A percentile compares a stretch with the other conserved stretches of the same genome.
Conservation (phyloP, 257 asterid genomes). For the Scutellaria galericulata region DNA sequence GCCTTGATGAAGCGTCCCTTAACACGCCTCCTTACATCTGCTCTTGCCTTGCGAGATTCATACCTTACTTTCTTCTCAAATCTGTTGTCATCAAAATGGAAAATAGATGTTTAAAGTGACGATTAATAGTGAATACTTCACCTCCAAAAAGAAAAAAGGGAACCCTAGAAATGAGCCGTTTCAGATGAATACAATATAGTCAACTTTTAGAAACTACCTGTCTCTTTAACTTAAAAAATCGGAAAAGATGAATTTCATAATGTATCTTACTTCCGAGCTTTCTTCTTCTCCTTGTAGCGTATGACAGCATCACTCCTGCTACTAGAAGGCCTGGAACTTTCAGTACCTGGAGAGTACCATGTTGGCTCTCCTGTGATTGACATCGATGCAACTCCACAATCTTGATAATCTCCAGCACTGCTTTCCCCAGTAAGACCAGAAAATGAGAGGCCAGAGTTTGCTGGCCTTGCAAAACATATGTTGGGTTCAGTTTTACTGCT, state of each 20-base stretch:
- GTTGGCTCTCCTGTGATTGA: slow-evolving; percentile 71
- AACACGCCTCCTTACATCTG: slow-evolving; percentile 92
- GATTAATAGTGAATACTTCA: background rate
- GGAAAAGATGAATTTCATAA: background rate
- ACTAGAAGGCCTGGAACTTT: slow-evolving; percentile 59
- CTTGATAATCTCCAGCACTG: slow-evolving; percentile 68
- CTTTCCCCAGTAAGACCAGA: slow-evolving; percentile 74
- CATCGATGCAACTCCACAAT: slow-evolving; percentile 70
- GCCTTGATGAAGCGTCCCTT: slow-evolving; percentile 97
- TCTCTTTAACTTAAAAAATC: background rate
- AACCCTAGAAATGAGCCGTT: background rate
- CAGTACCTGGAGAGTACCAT: slow-evolving; percentile 70
- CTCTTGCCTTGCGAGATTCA: slow-evolving; percentile 93
- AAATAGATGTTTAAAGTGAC: background rate
- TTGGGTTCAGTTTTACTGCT: slow-evolving; percentile 89
- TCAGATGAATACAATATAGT: background rate
- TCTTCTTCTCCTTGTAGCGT: slow-evolving; percentile 97
- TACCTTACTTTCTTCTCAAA: slow-evolving; percentile 94
- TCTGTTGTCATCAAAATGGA: slow-evolving; percentile 42
- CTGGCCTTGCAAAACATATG: slow-evolving; percentile 56
- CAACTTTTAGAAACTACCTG: background rate
- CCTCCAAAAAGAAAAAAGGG: background rate
- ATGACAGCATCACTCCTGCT: slow-evolving; percentile 80
- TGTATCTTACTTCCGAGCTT: slow-evolving; percentile 57
- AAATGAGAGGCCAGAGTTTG: slow-evolving; percentile 66